Evolutionary conservation across 1,139 yeast genomes (phyloP), one percentile per base, ranked within the genome.

Genomic region (Blastobotrys elegans): DNA sequence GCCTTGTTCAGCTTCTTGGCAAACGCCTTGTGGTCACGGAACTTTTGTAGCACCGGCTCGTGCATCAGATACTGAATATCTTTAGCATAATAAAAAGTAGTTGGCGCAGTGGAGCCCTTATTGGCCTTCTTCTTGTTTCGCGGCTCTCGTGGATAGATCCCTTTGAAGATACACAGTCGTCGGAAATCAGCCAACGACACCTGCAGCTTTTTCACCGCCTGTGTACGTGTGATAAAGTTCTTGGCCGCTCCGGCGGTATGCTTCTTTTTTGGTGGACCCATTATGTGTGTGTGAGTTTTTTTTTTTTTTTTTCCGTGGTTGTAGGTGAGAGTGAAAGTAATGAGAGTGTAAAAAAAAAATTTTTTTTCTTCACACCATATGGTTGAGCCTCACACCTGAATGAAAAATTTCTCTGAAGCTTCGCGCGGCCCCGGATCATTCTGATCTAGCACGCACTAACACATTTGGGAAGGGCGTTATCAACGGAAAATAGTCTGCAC

Each of bases 111-210:
- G 20, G 96, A 86, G 21, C 98, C 98, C 69, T 88, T 90, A 69
- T 90, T 92, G 53, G 97, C 97, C 76, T 88, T 90, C 80, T 86
- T 89, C 73, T 89, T 90, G 69, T 87, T 89, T 62, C 94, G 76
- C 46, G 98, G 97, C 66, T 92, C 98, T 66, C 99, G 79, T 49
- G 99, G 99, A 67, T 70, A 72, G 52, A 72, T 70, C 43, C 99
- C 99, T 67, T 92, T 92, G 77, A 92, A 88, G 65, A 92, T 92
- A 76, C 98, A 92, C 62, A 92, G 77, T 64, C 97, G 80, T 72
- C 98, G 85, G 79, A 92, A 92, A 70, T 92, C 98, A n/a, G 97
- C 97, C 51, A 94, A 75, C 2, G 97, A 85, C 41, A 94, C 85
- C 69, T 92, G 98, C 54, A 92, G 74, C 66, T 84, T 88, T 68